Base-by-base conservation (phyloP, 345 rosid genomes). In the Euphorbia tirucalli region DNA sequence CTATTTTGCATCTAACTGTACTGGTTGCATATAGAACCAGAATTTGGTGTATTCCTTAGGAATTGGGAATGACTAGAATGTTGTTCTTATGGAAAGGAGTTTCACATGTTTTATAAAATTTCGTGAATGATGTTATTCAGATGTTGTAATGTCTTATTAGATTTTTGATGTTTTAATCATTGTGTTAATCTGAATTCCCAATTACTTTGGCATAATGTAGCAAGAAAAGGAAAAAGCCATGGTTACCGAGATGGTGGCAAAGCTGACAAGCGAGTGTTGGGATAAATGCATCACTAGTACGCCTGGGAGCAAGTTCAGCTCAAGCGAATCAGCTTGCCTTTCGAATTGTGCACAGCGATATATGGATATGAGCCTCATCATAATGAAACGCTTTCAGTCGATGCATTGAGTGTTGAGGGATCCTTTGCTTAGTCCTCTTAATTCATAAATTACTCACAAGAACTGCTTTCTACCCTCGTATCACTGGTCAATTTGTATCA, bases 281-380 rank as follows among this genome's bases (percentile, higher is more conserved):
- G 99, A 95, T 83, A 95, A 95, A 59, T 95, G 99, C 76, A 82
- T 92, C 55, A 90, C 90, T 1, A 72, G 90, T 24, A 74, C 93
- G 7, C 97, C 96, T 9, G 98, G 98, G 74, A 92, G 88, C 78
- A 92, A 95, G 79, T 89, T 95, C 85, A 92, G 99, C 85, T 95
- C 99, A 8, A 81, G 93, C 19, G 98, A 95, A 83, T 65, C 83
- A 25, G 65, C 91, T 66, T 95, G 98, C 74, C 94, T 95, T 31
- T 32, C 84, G 31, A 74, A 92, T 66, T 95, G 99, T 28, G 96
- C 96, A 3, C 88, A 81, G 55, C 94, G 98, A 2, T 95, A 85
- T 80, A 75, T 86, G 90, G 99, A 95, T 66, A 70, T 88, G 91
- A 89, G 84, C 74, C 78, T 85, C 54, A 77, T 87, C 70, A 87